Evolutionary conservation across 352 stramenopile species (phyloP), one percentile per base, ranked within the genome.

Genomic region (Phytophthora fragariae): DNA sequence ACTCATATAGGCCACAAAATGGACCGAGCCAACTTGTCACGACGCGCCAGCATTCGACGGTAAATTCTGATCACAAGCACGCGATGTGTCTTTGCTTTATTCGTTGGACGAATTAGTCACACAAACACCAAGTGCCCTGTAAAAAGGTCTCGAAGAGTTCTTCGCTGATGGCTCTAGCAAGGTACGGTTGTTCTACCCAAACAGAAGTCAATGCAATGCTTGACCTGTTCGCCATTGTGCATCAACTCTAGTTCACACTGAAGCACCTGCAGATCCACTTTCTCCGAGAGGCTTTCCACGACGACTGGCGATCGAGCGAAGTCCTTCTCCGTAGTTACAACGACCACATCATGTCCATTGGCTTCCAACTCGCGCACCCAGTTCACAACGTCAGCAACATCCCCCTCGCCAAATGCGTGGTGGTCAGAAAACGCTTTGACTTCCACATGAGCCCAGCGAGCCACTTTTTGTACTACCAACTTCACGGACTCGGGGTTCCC

Each of bases 321-420:
- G 47, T 93, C 84, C 60, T 93, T 93, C 71, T 93, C 86, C 0
- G 86, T 93, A 17, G 83, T 92, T 35, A 92, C 49, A 10, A 93
- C 44, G 39, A 92, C 60, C 15, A 92, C 62, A 0, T 17, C 19
- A 21, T 50, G 60, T 37, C 59, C 60, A 24, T 70, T 41, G 15
- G 52, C 10, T 57, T 70, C 27, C 19, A 86, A 50, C 17, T 65
- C 68, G 9, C n/a, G 29, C 3, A 54, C 68, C 29, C 54, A 68
- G 3, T 52, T 24, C 12, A 72, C 52, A 17, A 91, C 50, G 46
- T 86, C 79, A 0, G 52, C 4, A 2, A 90, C 24, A 39, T 93
- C 84, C 3, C 24, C 62, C 21, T 31, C 17, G 1, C 73, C 73
- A 70, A 91, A 93, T 3, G 65, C 71, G 67, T 92, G 73, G 56